Evolutionary conservation across 1,284 basidiomycete genomes (phyloP), one percentile per base, ranked within the genome.

Genomic region (Jaminaea rosea): DNA sequence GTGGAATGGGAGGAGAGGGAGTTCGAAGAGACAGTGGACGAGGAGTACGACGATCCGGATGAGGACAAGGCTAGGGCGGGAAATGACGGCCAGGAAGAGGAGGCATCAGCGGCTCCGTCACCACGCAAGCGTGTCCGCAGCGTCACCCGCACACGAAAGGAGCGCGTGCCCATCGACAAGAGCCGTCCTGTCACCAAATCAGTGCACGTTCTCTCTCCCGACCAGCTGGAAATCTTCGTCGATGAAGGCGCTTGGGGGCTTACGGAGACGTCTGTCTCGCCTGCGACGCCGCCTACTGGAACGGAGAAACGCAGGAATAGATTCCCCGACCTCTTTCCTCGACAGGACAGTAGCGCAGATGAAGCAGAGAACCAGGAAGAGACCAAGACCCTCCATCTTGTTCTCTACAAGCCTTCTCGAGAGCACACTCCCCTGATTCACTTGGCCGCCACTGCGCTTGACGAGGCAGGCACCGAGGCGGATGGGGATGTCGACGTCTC

Each of bases 361-460:
- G 56, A 19, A 23, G 49, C 15, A 26, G 58, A 57, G 47, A 53
- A 57, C 26, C 45, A 56, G 3, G 52, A 52, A 10, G 57, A 59
- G 10, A 57, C 59, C 4, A 42, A 17, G 24, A 72, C 67, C 37
- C 10, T 99, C 1, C 88, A 96, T 72, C 93, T 99, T 69, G 76
- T 98, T 45, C 76, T 96, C 1, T 98, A 91, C 73, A 79, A 96
- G 1, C 93, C 94, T 0, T 85, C 86, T 0, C 72, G 78, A 1
- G 65, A 67, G 6, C 82, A 83, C 56, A 77, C 82, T 19, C 90
- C 93, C 1, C 75, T 98, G 52, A 75, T 77, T 24, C 84, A 93
- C 17, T 21, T 36, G n/a, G 34, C n/a, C n/a, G 39, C 7, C 17
- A n/a, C n/a, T n/a, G n/a, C n/a, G n/a, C n/a, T n/a, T n/a, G 39